A percentile compares a stretch with the other conserved stretches of the same genome.
Evolutionary conservation across 2,329 filamentous ascomycete species (phyloP).

Genomic region (Pseudogymnoascus sp.): DNA sequence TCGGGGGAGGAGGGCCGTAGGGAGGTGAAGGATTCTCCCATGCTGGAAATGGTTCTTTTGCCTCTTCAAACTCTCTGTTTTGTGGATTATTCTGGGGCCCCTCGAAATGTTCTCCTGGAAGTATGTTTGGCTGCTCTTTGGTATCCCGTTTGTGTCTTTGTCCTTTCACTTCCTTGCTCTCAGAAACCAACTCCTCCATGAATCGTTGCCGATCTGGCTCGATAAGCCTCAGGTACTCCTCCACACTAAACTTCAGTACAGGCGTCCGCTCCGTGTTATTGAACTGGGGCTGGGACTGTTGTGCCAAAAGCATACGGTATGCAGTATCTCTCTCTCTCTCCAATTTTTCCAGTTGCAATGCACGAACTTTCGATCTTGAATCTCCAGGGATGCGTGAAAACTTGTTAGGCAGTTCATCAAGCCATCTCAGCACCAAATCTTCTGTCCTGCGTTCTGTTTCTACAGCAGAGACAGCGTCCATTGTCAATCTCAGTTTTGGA

Average conservation of each 20-base stretch:
- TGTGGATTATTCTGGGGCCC: background rate
- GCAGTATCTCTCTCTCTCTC: background rate
- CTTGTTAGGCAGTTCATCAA: background rate
- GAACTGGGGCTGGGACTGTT: background rate
- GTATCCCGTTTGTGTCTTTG: background rate
- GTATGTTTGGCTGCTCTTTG: background rate
- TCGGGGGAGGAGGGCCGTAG: background rate
- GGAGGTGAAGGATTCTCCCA: background rate
- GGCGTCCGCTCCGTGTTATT: background rate
- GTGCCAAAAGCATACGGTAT: background rate
- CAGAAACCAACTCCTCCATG: background rate
- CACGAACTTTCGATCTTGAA: background rate
- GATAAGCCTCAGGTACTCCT: background rate
- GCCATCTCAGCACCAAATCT: background rate
- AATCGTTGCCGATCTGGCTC: background rate
- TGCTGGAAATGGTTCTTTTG: background rate
- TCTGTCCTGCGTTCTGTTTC: background rate
- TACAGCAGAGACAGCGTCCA: background rate
- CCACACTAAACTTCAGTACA: background rate
- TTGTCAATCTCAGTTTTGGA: background rate
- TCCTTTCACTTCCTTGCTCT: background rate
- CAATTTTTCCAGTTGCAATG: background rate
- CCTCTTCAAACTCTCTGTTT: background rate
- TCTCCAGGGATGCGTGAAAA: background rate
- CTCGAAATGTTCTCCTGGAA: background rate